These are phyloP conservation scores for Irpex rosettiformis DNA, from an alignment of 1,284 basidiomycete genomes.

Conservation along the genomic window DNA sequence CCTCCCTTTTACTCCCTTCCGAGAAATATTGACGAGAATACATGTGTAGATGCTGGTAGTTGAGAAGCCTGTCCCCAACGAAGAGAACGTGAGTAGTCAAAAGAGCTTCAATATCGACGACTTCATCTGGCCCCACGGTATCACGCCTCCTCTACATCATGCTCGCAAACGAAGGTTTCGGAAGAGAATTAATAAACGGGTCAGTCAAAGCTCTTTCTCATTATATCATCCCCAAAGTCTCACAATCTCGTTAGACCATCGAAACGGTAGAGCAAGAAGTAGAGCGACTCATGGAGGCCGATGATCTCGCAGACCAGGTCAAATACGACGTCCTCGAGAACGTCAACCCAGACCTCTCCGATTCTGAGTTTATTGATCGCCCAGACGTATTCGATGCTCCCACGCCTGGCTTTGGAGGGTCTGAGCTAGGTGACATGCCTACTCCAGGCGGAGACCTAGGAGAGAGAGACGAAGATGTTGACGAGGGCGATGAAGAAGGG, in stretches of 20 bases:
- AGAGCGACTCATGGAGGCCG: slow-evolving; percentile 85
- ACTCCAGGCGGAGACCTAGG: slow-evolving; percentile 48
- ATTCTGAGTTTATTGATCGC: slow-evolving; percentile 78
- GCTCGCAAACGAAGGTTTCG: slow-evolving; percentile 93
- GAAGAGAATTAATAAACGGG: slow-evolving; percentile 81
- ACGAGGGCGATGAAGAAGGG: slow-evolving; percentile 54
- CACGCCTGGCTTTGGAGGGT: slow-evolving; percentile 55
- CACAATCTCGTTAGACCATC: slow-evolving; percentile 59
- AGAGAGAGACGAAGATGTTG: slow-evolving; percentile 56
- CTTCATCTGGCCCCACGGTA: slow-evolving; percentile 96
- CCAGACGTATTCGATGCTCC: slow-evolving; percentile 59
- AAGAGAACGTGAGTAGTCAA: slow-evolving; percentile 67
- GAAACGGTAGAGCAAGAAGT: slow-evolving; percentile 98
- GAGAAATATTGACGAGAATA: neutral
- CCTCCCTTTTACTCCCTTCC: neutral
- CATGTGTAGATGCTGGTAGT: slow-evolving; percentile 79
- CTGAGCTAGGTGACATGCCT: slow-evolving; percentile 60
- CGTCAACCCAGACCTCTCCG: slow-evolving; percentile 83
- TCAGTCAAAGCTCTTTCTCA: slow-evolving; percentile 11
- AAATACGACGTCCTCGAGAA: slow-evolving; percentile 81
- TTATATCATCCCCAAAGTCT: slow-evolving; percentile 2
- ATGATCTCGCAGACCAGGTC: slow-evolving; percentile 77
- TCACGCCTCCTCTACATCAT: slow-evolving; percentile 91
- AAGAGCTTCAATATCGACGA: slow-evolving; percentile 89
- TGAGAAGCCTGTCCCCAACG: slow-evolving; percentile 67